Base-by-base conservation (phyloP, 2,329 filamentous ascomycete species). In the Rutstroemia sp. region DNA sequence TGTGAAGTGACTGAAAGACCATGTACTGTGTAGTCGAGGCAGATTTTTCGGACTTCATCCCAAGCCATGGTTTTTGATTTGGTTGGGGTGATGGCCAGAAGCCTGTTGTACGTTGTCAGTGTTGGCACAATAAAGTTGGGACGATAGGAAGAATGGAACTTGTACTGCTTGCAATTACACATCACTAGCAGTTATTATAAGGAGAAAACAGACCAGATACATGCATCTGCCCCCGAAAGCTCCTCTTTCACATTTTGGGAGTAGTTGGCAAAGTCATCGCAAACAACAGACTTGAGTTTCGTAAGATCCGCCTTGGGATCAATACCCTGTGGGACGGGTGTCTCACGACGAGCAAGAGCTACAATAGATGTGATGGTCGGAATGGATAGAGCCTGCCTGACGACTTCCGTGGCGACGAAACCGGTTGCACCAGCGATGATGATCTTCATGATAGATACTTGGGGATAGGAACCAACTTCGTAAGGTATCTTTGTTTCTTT, bases 81-180 rank as follows among this genome's bases (percentile, higher is more conserved):
- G 3, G 58, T 59, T 1, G 72, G 76, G 0, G 72, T 76, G 10
- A 78, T 65, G 4, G 72, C 75, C 17, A 78, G 68, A 12, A 71
- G 71, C 73, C 73, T 67, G 25, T 58, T 54, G 25, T 23, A 10
- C 67, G 27, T 30, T 30, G 27, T 30, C 9, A 30, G 2, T 30
- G 27, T 10, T 30, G 27, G 27, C 27, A 30, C 27, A 30, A 30
- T 8, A 30, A 30, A 3, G 27, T 30, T 30, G 27, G 8, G 10
- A 30, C 7, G 8, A 30, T 9, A 30, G 3, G 27, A 30, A 8
- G 23, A 23, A 23, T 23, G 23, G 3, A 23, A 23, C 23, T 23
- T 23, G 23, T 23, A 5, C 23, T 23, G 23, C 23, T 23, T 23
- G 23, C 23, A 23, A 23, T 30, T 30, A 9, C 9, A 8, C 27